phyloP scores from a whole-genome alignment of 768 basidiomycete species.

The Calocybe gangraenosa region DNA sequence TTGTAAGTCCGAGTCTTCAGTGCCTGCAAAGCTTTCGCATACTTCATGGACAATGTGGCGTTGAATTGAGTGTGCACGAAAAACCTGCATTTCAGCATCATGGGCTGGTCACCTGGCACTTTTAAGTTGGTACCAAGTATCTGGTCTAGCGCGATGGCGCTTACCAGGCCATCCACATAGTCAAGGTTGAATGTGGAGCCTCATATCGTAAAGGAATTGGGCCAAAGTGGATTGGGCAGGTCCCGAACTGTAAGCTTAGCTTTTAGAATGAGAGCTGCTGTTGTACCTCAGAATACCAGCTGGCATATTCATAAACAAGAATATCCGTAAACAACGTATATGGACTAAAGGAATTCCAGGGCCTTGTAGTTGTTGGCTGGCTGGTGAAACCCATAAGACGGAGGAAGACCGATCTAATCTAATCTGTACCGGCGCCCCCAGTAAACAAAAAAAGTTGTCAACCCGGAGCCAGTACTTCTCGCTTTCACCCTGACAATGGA shows the following conservation, averaged over 20 bases:
- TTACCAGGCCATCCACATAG: conserved; percentile 56
- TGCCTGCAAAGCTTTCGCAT: conserved; percentile 39
- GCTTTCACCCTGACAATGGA: conserved; percentile 26
- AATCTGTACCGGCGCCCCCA: conserved; percentile 21
- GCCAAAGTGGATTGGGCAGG: conserved; percentile 53
- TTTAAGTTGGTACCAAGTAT: conserved; percentile 9
- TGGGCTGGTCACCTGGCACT: conserved; percentile 17
- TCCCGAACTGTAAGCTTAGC: no score
- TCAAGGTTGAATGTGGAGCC: conserved; percentile 40
- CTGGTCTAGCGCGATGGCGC: conserved; percentile 31
- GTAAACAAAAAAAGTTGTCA: background rate
- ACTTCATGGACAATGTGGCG: conserved; percentile 38
- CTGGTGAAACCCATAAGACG: background rate
- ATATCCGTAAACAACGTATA: no score
- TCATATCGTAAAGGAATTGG: conserved; percentile 32
- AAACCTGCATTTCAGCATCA: conserved; percentile 34
- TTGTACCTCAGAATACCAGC: conserved; percentile 22
- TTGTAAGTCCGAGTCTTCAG: conserved; percentile 38
- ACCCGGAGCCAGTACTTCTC: conserved; percentile 7
- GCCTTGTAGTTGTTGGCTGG: conserved; percentile 24
- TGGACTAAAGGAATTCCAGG: no score
- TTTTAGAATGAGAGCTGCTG: no score
- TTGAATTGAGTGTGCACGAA: conserved; percentile 41
- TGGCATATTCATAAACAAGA: conserved; percentile 21
- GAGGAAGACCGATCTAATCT: conserved; percentile 20